These are phyloP conservation scores for Nicotiana otophora DNA, from an alignment of 257 asterid genomes.

Conservation along the genomic window DNA sequence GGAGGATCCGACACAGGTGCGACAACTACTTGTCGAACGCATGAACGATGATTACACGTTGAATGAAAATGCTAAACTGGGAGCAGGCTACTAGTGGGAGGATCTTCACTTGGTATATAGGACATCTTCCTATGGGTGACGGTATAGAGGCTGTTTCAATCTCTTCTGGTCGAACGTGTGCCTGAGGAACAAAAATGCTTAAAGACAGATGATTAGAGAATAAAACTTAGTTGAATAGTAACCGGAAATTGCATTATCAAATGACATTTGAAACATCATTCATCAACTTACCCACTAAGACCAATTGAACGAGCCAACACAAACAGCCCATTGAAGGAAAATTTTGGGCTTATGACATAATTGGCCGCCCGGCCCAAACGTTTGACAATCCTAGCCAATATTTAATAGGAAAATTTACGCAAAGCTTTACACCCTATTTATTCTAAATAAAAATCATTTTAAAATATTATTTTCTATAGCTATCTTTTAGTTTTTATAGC, in stretches of 20 bases:
- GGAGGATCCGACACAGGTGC: no score
- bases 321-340: slow-evolving; percentile 56
- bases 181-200: slow-evolving; percentile 32
- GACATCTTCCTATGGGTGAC: slow-evolving; percentile 98
- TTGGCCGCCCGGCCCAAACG: no score
- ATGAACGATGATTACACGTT: slow-evolving; percentile 18
- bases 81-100: not conserved
- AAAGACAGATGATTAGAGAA: not conserved
- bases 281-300: slow-evolving; percentile 78
- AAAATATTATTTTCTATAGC: no score
- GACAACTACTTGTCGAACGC: slow-evolving; percentile 12
- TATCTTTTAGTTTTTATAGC: no score
- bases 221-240: not conserved
- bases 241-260: not conserved
- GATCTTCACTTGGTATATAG: slow-evolving; percentile 47
- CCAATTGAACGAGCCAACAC: slow-evolving; percentile 97
- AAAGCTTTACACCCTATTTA: no score
- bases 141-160: slow-evolving; percentile 90
- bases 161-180: slow-evolving; percentile 96
- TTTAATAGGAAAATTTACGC: no score
- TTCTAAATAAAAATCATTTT: no score
- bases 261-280: not conserved
- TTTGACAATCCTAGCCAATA: no score
- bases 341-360: no score
- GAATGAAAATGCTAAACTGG: slow-evolving; percentile 1